Conservation (phyloP, 495 filamentous ascomycete species). For the Cercophora samala region DNA sequence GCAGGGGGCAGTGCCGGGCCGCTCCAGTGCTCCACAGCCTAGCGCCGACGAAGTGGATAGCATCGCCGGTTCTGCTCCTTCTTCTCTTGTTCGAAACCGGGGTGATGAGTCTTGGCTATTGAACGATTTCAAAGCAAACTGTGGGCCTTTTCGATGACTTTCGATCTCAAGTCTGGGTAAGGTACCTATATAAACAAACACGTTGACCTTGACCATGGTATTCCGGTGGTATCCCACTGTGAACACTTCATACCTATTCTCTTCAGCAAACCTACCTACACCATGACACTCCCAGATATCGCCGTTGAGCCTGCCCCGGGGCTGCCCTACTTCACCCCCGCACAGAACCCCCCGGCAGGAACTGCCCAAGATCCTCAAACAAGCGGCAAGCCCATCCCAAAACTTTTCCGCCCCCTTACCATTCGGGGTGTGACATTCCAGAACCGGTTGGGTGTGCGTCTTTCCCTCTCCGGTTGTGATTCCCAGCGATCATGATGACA, state of each 20-base stretch:
- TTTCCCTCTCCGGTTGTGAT: background rate
- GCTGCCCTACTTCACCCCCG: slow-evolving; percentile 67
- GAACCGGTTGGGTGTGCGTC: background rate
- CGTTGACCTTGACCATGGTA: too few relatives aligned
- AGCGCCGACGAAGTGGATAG: background rate
- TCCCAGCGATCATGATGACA: slow-evolving; percentile 19
- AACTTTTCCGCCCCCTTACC: slow-evolving; percentile 60
- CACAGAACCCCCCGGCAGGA: slow-evolving; percentile 60
- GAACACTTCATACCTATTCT: too few relatives aligned
- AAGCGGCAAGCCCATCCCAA: slow-evolving; percentile 55
- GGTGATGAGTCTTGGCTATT: background rate
- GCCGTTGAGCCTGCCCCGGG: slow-evolving; percentile 30
- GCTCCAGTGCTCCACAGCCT: background rate
- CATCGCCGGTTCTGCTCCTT: background rate
- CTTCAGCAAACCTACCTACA: background rate
- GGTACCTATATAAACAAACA: too few relatives aligned
- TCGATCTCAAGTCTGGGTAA: background rate
- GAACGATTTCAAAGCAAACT: background rate
- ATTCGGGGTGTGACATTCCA: slow-evolving; percentile 46
- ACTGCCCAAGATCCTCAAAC: slow-evolving; percentile 61
- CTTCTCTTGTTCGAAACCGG: background rate
- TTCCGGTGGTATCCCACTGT: too few relatives aligned
- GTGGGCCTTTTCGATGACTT: background rate
- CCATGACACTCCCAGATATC: background rate
- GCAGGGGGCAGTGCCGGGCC: background rate